Percentiles rank a stretch among this genome's conserved stretches.
phyloP scores from a whole-genome alignment of 164 flowering plant genomes.

The Aristolochia fimbriata region DNA sequence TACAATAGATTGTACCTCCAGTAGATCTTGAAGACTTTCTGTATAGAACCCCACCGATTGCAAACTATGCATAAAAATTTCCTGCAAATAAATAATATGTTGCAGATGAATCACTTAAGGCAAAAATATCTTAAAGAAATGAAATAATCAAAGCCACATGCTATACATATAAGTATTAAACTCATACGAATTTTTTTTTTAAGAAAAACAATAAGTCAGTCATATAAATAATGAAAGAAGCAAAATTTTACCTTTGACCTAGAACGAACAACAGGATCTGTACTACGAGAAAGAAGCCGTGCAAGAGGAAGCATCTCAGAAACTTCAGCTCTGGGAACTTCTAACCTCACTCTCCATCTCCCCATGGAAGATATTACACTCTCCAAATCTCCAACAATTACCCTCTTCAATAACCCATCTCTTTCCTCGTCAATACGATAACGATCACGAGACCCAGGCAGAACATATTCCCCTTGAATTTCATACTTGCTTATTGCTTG shows the following conservation, averaged over 20 bases:
- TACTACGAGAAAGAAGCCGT: slow-evolving; percentile 88
- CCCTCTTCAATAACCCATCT: slow-evolving; percentile 59
- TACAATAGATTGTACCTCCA: slow-evolving; percentile 45
- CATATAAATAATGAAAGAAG: not conserved
- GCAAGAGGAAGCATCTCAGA: slow-evolving; percentile 99
- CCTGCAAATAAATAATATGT: slow-evolving; percentile 36
- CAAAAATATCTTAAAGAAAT: not conserved
- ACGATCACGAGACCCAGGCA: slow-evolving; percentile 91
- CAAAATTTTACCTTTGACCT: slow-evolving; percentile 75
- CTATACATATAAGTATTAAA: not conserved
- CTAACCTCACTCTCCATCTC: slow-evolving; percentile 97
- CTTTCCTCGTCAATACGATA: slow-evolving; percentile 39
- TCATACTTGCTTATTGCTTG: slow-evolving; percentile 87
- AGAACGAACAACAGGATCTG: slow-evolving; percentile 92
- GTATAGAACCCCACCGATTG: slow-evolving; percentile 67
- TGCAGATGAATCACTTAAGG: not conserved
- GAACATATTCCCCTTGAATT: slow-evolving; percentile 97
- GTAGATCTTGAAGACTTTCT: slow-evolving; percentile 58
- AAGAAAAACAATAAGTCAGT: not conserved
- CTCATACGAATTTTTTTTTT: too few relatives aligned
- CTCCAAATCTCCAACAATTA: slow-evolving; percentile 80
- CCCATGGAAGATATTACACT: slow-evolving; percentile 98
- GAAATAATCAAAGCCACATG: not conserved
- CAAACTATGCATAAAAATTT: slow-evolving; percentile 75
- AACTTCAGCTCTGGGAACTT: slow-evolving; percentile 90